phyloP scores from a whole-genome alignment of 2,329 filamentous ascomycete species.

The Emmonsia crescens region DNA sequence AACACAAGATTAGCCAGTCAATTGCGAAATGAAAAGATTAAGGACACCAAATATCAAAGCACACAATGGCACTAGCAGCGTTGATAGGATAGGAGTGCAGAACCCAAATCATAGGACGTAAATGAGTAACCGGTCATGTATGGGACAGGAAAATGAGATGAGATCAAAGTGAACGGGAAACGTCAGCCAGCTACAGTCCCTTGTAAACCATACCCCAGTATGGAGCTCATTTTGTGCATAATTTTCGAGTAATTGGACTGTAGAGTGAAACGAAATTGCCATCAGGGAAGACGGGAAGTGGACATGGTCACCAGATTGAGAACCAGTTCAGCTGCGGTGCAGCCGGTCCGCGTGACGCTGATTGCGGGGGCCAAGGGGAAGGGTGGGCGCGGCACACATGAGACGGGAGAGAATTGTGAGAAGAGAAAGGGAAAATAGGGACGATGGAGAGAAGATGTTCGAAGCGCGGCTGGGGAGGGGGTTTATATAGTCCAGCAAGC shows the following conservation, averaged over 20 bases:
- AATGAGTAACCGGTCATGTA: no score
- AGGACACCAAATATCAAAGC: background rate
- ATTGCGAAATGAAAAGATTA: background rate
- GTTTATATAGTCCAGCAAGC: background rate
- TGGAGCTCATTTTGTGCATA: no score
- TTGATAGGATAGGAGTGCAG: background rate
- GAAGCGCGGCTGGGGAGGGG: background rate
- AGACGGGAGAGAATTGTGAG: background rate
- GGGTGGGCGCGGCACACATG: background rate
- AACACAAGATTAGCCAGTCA: background rate
- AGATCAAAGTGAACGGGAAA: no score
- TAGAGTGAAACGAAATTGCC: background rate
- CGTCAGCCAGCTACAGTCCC: no score
- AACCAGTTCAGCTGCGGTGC: background rate
- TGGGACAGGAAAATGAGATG: no score
- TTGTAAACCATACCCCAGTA: no score
- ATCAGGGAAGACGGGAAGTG: background rate
- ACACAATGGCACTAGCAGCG: background rate
- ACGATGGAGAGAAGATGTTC: background rate
- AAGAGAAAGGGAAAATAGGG: background rate
- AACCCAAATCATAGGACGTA: no score
- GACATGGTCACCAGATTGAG: background rate
- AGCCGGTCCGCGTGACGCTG: background rate
- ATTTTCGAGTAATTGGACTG: background rate
- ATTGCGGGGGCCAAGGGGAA: background rate